phyloP scores from a whole-genome alignment of 345 rosid species.

The Eucalyptus paniculata region DNA sequence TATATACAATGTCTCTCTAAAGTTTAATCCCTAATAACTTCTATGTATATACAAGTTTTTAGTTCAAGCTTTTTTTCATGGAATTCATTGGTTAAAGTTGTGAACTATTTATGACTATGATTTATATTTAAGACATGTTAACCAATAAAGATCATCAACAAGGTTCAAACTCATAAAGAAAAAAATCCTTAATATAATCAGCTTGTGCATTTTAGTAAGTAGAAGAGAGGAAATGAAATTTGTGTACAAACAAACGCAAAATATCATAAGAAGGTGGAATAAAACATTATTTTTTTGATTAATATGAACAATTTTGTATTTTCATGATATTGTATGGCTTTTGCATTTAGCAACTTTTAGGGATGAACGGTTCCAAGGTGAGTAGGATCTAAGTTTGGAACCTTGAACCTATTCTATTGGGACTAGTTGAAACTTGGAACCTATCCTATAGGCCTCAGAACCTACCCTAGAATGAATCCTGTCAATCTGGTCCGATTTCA shows the following conservation, averaged over 20 bases:
- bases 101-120: not conserved
- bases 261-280: not conserved
- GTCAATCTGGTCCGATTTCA: not conserved
- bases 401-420: too few relatives aligned
- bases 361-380: too few relatives aligned
- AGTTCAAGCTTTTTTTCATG: not conserved
- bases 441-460: not conserved
- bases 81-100: not conserved
- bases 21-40: not conserved
- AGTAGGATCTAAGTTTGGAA: too few relatives aligned
- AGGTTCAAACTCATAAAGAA: not conserved
- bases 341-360: not conserved
- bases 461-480: not conserved
- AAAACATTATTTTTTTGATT: not conserved
- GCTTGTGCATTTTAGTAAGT: not conserved
- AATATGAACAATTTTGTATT: not conserved
- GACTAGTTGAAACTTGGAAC: too few relatives aligned
- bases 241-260: not conserved
- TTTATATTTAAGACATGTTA: not conserved
- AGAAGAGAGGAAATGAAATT: not conserved
- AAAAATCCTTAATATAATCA: not conserved
- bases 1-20: not conserved
- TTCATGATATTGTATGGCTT: not conserved
- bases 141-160: not conserved
- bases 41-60: not conserved